phyloP scores from a whole-genome alignment of 345 rosid genomes.

The Boechera stricta region DNA sequence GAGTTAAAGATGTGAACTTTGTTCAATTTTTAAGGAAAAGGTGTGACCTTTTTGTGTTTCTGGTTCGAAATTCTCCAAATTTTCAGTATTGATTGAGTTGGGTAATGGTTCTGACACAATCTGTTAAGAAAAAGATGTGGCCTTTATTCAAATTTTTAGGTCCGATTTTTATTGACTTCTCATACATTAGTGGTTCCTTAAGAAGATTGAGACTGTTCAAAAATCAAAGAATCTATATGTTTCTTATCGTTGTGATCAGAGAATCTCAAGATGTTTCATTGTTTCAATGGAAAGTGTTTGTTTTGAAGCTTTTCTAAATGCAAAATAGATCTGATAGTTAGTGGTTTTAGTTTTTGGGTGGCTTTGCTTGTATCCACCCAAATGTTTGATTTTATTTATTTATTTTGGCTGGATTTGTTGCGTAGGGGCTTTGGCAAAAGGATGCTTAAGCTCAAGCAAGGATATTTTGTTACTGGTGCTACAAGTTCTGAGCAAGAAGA shows the following conservation, averaged over 20 bases:
- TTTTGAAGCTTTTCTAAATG: background rate
- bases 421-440: conserved; percentile 91
- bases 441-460: conserved; percentile 69
- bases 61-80: background rate
- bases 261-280: background rate
- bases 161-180: background rate
- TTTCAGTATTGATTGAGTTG: background rate
- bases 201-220: background rate
- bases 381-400: conserved; percentile 20
- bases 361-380: conserved; percentile 10
- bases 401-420: conserved; percentile 18
- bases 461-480: conserved; percentile 57
- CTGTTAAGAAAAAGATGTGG: background rate
- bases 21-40: background rate
- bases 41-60: background rate
- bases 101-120: background rate
- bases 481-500: conserved; percentile 64
- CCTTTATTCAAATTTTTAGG: background rate
- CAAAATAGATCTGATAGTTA: background rate
- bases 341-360: background rate
- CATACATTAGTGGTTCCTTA: background rate
- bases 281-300: background rate
- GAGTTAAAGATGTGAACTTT: too few species aligned
- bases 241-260: background rate
- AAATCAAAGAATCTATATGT: background rate